Conservation (phyloP, 1,284 basidiomycete genomes). For the Phenoliferia sp. region DNA sequence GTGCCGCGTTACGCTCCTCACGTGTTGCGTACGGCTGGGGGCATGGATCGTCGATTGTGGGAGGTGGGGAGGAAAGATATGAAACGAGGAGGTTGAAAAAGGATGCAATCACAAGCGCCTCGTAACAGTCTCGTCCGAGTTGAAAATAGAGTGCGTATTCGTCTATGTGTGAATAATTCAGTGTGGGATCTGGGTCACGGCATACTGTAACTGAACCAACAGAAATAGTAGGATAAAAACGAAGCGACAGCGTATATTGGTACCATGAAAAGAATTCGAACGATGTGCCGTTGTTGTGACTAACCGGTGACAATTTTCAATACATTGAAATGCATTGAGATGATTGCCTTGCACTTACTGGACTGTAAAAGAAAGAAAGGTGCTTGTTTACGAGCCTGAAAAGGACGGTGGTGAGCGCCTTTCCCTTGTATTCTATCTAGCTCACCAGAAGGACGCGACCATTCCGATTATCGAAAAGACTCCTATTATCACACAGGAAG, state of each 20-base stretch:
- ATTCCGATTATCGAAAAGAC: slow-evolving; percentile 56
- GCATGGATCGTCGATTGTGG: slow-evolving; percentile 36
- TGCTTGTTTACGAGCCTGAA: slow-evolving; percentile 54
- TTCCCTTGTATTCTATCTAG: not conserved
- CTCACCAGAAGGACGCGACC: slow-evolving; percentile 61
- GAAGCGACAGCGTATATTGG: slow-evolving; percentile 53
- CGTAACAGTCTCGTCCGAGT: slow-evolving; percentile 55
- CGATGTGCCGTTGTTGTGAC: slow-evolving; percentile 36
- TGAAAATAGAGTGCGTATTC: slow-evolving; percentile 39
- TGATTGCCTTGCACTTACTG: not conserved
- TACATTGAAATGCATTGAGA: not conserved
- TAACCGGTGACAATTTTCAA: slow-evolving; percentile 12
- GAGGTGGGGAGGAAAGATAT: slow-evolving; percentile 53
- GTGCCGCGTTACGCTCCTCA: slow-evolving; percentile 6
- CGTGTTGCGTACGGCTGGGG: slow-evolving; percentile 12
- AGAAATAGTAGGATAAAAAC: slow-evolving; percentile 14
- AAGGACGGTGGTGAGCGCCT: not conserved
- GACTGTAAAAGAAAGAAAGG: slow-evolving; percentile 65
- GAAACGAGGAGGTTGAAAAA: slow-evolving; percentile 72
- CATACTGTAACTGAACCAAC: not conserved
- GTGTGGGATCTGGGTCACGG: not conserved
- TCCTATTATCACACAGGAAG: no score
- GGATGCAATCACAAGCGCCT: slow-evolving; percentile 63
- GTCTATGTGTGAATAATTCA: not conserved
- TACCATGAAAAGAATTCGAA: slow-evolving; percentile 71